These are phyloP conservation scores for Fagopyrum esculentum DNA, from an alignment of 148 eudicot genomes.

Conservation along the genomic window DNA sequence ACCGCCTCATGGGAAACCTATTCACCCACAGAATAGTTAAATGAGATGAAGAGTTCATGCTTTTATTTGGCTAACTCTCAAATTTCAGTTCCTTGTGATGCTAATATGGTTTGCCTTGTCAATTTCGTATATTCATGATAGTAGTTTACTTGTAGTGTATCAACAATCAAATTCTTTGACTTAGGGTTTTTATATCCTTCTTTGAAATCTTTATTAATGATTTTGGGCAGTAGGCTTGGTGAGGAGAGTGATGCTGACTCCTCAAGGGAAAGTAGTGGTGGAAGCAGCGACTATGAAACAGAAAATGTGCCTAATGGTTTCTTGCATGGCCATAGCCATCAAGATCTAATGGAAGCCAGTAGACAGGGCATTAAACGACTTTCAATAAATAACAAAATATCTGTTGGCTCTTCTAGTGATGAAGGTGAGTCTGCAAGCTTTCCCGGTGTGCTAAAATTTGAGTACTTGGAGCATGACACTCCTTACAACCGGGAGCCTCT, in stretches of 20 bases:
- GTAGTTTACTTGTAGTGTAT: neutral
- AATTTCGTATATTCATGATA: neutral
- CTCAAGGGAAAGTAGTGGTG: slow-evolving; percentile 69
- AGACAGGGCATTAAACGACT: slow-evolving; percentile 41
- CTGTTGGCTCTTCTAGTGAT: slow-evolving; percentile 43
- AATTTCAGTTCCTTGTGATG: neutral
- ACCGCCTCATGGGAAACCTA: no score
- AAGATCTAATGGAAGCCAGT: slow-evolving; percentile 26
- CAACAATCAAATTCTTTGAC: neutral
- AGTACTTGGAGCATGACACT: slow-evolving; percentile 57
- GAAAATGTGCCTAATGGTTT: slow-evolving; percentile 31
- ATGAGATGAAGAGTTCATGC: neutral
- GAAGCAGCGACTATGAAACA: slow-evolving; percentile 48
- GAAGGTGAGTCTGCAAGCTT: slow-evolving; percentile 56
- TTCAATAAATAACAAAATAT: slow-evolving; percentile 29
- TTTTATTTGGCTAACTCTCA: neutral
- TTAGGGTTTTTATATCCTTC: neutral
- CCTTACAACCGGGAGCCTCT: slow-evolving; percentile 86
- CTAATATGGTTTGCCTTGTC: neutral
- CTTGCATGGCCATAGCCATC: slow-evolving; percentile 31
- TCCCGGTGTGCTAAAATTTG: slow-evolving; percentile 56
- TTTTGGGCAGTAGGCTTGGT: slow-evolving; percentile 52
- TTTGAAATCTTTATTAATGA: neutral
- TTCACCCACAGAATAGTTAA: no score
- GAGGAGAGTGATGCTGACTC: slow-evolving; percentile 87